phyloP scores from a whole-genome alignment of 2,329 filamentous ascomycete species.

The Geoglossum cookeanum region DNA sequence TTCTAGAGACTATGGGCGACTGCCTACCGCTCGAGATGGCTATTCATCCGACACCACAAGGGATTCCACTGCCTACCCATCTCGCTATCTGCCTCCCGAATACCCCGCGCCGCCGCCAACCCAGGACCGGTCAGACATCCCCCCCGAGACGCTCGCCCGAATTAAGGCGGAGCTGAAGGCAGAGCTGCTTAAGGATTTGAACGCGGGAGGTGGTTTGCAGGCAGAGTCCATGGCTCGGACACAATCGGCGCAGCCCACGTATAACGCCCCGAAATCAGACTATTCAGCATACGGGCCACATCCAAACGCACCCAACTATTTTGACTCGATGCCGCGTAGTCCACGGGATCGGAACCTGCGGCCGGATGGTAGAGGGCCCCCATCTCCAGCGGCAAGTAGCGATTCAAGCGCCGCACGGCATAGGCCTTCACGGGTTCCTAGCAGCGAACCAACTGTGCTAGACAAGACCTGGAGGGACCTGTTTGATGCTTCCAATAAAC shows the following conservation, averaged over 20 bases:
- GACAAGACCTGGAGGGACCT: constrained; percentile 61
- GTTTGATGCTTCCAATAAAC: constrained; percentile 47
- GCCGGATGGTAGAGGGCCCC: background rate
- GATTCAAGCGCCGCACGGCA: background rate
- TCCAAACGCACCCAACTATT: background rate
- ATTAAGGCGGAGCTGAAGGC: background rate
- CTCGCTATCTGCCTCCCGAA: background rate
- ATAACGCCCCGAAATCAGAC: background rate
- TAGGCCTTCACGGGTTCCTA: background rate
- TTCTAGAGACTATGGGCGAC: background rate
- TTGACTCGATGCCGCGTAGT: background rate
- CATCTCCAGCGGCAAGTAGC: background rate
- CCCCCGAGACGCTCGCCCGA: background rate
- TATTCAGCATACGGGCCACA: background rate
- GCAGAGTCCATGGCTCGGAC: background rate
- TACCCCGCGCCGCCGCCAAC: background rate
- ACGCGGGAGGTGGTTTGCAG: background rate
- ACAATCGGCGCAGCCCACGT: background rate
- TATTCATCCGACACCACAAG: background rate
- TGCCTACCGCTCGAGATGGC: background rate
- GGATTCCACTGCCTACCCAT: background rate
- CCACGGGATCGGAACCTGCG: background rate
- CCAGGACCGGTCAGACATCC: background rate
- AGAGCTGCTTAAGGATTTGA: background rate
- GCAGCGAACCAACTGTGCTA: constrained; percentile 34